Percentiles rank a stretch among this genome's conserved stretches.
phyloP scores from a whole-genome alignment of 345 rosid species.

The Tarenaya hassleriana region DNA sequence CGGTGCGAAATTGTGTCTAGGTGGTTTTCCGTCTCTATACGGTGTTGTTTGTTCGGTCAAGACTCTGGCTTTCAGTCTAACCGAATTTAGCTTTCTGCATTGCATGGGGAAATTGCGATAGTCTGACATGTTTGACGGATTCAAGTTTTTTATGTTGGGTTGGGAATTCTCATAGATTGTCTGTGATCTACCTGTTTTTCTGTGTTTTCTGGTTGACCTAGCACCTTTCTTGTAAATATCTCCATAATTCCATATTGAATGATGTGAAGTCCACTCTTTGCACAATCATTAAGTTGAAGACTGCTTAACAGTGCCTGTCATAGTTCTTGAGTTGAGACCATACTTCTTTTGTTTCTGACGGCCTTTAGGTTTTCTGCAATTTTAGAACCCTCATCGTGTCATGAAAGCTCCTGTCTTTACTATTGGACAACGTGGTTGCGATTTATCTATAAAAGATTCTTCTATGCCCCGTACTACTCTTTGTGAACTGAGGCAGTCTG shows the following conservation, averaged over 20 bases:
- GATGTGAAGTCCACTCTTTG: no score
- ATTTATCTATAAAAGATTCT: constrained; percentile 69
- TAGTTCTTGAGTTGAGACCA: no score
- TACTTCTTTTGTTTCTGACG: constrained; percentile 8
- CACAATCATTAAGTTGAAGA: no score
- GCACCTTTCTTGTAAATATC: no score
- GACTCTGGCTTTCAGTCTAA: constrained; percentile 15
- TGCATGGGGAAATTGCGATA: no score
- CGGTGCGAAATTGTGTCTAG: constrained; percentile 1
- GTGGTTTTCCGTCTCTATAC: constrained; percentile 5
- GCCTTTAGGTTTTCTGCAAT: constrained; percentile 11
- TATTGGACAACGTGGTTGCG: constrained; percentile 72
- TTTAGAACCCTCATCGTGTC: constrained; percentile 69
- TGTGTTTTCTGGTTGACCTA: no score
- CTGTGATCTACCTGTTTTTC: no score
- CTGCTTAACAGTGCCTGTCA: no score
- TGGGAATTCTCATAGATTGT: no score
- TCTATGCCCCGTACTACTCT: constrained; percentile 41
- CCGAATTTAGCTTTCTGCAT: constrained; percentile 13
- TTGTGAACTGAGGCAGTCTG: constrained; percentile 70
- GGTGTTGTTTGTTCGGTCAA: neutral
- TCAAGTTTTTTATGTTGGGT: no score
- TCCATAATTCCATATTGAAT: no score
- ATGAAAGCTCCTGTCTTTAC: constrained; percentile 56
- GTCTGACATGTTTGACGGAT: no score